These are phyloP conservation scores for Pseudozyma thailandica DNA, from an alignment of 1,284 basidiomycete genomes.

Conservation along the genomic window DNA sequence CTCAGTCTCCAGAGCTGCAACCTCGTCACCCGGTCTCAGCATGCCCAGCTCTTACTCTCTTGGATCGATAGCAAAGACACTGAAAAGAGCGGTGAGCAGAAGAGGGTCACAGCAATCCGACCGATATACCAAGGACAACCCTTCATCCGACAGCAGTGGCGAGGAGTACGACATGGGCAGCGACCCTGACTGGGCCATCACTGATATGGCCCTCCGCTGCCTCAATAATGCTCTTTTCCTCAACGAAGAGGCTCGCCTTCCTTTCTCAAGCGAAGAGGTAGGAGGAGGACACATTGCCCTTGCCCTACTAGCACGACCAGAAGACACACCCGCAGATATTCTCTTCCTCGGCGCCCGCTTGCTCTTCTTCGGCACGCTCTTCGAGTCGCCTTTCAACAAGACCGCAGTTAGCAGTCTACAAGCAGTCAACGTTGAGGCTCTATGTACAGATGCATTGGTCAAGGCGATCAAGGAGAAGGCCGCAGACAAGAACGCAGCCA, in stretches of 20 bases:
- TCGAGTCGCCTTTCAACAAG: conserved; percentile 56
- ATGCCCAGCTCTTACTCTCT: conserved; percentile 13
- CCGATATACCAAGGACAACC: conserved; percentile 22
- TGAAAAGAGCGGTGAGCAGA: conserved; percentile 29
- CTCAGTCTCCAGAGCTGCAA: background rate
- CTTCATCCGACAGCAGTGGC: conserved; percentile 17
- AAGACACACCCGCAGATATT: conserved; percentile 45
- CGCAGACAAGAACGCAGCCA: conserved; percentile 8
- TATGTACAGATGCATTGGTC: conserved; percentile 31
- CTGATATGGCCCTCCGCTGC: conserved; percentile 57
- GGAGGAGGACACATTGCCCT: conserved; percentile 47
- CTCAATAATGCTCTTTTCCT: conserved; percentile 63
- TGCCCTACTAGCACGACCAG: conserved; percentile 30
- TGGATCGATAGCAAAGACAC: conserved; percentile 27
- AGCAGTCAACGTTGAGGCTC: conserved; percentile 34
- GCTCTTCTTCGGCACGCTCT: conserved; percentile 62
- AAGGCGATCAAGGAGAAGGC: conserved; percentile 20
- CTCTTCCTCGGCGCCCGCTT: conserved; percentile 56
- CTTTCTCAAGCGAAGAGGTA: conserved; percentile 43
- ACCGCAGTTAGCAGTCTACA: conserved; percentile 44
- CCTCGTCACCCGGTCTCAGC: conserved; percentile 4
- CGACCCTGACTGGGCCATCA: conserved; percentile 47
- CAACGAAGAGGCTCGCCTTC: conserved; percentile 38
- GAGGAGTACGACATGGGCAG: conserved; percentile 21
- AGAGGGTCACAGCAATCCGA: conserved; percentile 19